Evolutionary conservation across 2,329 filamentous ascomycete species (phyloP), one percentile per base, ranked within the genome.

Genomic region (Cordyceps militaris): DNA sequence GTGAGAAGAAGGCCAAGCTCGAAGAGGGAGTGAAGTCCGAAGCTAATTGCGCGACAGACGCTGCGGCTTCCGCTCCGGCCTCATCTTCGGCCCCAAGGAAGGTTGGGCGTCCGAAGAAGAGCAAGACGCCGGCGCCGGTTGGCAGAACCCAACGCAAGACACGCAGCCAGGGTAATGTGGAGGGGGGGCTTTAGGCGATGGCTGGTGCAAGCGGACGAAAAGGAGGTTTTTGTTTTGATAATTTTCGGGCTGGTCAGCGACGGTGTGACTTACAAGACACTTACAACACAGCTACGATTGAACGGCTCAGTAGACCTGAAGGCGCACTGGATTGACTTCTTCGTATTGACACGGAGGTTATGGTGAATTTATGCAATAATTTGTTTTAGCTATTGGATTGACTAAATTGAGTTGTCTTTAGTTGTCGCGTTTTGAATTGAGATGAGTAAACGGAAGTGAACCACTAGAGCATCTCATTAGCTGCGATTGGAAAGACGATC

Each of bases 141-240:
- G 74, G 74, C 19, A 69, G 60, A 57, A 74, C 74, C 7, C 67
- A 69, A 47, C 69, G 74, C 44, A 75, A 75, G 70, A 76, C 74
- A 8, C 69, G 74, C 50, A 76, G 74, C 59, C 74, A 76, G 61
- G 74, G 74, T 0, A 70, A 71, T 2, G 70, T 66, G 7, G 70
- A 73, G 44, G 61, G 19, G 2, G 10, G 26, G 1, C 28, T 46
- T 16, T 57, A 21, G 19, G 8, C 2, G 16, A 10, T 36, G 10
- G 19, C 1, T 13, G 23, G 21, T 8, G 5, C 26, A n/a, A 21
- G 8, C 7, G 8, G n/a, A 21, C n/a, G 16, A 21, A 40, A 19
- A 21, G 8, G 38, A 23, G 38, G 38, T 19, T 19, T 42, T 21
- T 42, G 38, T 19, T 21, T 42, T 42, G 38, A 9, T 21, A 21